Conservation (phyloP, 1,139 yeast species). For the Yamadazyma sp. region DNA sequence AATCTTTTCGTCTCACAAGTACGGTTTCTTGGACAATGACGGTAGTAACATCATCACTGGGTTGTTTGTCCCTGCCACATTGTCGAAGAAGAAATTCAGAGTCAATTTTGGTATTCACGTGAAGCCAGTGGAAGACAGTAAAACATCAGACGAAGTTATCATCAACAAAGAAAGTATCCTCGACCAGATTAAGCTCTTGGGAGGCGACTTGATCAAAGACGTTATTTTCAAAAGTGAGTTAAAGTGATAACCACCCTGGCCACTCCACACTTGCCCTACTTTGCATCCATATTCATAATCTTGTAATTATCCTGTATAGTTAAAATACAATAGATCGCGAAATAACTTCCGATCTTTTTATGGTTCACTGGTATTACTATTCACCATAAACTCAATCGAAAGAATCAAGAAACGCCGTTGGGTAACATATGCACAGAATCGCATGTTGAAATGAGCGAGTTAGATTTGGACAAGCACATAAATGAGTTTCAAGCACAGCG, state of each 20-base stretch:
- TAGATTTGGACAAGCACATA: conserved; percentile 22
- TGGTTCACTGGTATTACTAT: too few relatives aligned
- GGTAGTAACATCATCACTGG: conserved; percentile 71
- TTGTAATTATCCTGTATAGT: conserved; percentile 6
- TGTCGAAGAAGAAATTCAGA: conserved; percentile 63
- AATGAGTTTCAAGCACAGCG: conserved; percentile 30
- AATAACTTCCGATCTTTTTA: neutral
- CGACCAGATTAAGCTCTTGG: conserved; percentile 70
- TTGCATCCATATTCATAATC: conserved; percentile 3
- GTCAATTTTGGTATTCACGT: conserved; percentile 79
- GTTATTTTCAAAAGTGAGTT: conserved; percentile 17
- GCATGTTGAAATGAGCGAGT: conserved; percentile 7
- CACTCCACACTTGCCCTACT: neutral
- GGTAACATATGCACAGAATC: too few relatives aligned
- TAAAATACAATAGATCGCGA: conserved; percentile 3
- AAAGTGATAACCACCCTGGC: neutral
- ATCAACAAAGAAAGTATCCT: conserved; percentile 75
- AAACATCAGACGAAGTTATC: conserved; percentile 45
- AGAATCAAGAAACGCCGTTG: too few relatives aligned
- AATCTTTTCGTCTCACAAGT: conserved; percentile 60
- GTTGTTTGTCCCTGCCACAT: conserved; percentile 67
- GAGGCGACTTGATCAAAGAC: conserved; percentile 61
- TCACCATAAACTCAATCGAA: too few relatives aligned
- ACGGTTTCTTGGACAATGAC: conserved; percentile 49
- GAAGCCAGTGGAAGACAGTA: conserved; percentile 54